phyloP scores from a whole-genome alignment of 352 stramenopile species.

The Pythium periplocum region DNA sequence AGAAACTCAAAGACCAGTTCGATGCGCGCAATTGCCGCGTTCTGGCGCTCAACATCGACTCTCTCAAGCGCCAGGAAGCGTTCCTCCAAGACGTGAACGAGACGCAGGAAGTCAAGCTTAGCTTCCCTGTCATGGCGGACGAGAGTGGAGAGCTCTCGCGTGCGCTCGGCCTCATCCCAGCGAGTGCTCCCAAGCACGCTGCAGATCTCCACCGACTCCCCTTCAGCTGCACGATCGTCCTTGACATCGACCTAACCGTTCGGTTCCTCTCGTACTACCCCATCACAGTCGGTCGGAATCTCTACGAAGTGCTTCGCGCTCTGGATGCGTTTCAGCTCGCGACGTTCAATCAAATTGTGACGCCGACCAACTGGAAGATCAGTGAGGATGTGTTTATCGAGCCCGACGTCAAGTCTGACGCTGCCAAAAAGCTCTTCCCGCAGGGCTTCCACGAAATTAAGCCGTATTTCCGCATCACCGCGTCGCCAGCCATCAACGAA shows the following conservation, averaged over 20 bases:
- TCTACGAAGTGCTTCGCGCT: slow-evolving; percentile 73
- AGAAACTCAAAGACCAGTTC: slow-evolving; percentile 79
- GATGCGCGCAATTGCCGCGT: slow-evolving; percentile 68
- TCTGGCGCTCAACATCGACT: slow-evolving; percentile 41
- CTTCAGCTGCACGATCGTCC: slow-evolving; percentile 58
- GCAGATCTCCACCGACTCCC: slow-evolving; percentile 49
- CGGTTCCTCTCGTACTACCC: slow-evolving; percentile 62
- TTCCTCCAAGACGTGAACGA: slow-evolving; percentile 78
- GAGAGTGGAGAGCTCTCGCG: slow-evolving; percentile 60
- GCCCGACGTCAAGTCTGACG: slow-evolving; percentile 47
- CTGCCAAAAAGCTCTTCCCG: slow-evolving; percentile 76
- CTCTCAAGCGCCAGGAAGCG: slow-evolving; percentile 30
- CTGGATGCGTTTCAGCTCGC: slow-evolving; percentile 70
- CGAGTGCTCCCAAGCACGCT: slow-evolving; percentile 35
- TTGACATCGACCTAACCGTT: slow-evolving; percentile 76
- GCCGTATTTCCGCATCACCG: slow-evolving; percentile 68
- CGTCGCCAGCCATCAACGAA: slow-evolving; percentile 51
- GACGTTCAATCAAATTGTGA: slow-evolving; percentile 72
- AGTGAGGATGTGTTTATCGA: slow-evolving; percentile 86
- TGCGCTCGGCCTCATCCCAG: slow-evolving; percentile 40
- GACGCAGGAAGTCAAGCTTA: slow-evolving; percentile 72
- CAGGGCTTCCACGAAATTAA: slow-evolving; percentile 83
- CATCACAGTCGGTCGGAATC: slow-evolving; percentile 62
- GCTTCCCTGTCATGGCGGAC: slow-evolving; percentile 67
- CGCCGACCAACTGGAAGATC: slow-evolving; percentile 81